Evolutionary conservation across 2,329 filamentous ascomycete genomes (phyloP), one percentile per base, ranked within the genome.

Genomic region (Blastomyces gilchristii): DNA sequence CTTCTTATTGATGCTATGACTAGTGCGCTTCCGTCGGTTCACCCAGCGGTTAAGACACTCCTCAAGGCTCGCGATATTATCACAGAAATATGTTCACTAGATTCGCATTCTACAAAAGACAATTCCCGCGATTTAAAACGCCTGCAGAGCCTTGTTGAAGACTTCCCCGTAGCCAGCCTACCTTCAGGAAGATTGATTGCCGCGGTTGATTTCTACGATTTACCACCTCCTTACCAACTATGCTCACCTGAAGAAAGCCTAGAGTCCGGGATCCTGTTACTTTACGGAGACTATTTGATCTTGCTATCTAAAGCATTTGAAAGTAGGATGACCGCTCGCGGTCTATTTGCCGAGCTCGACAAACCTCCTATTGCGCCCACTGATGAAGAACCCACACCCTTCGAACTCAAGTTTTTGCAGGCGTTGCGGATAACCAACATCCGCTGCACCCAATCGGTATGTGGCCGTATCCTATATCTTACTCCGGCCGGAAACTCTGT

Each of bases 1-100:
- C 81, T 99, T 45, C 88, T 97, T 71, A 97, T 99, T 69, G 94
- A 99, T 77, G 92, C 95, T 71, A 97, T 99, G 71, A 85, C 94
- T 58, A 86, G 87, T 67, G 91, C 89, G 65, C 82, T 97, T 22
- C 92, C 93, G 4, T 85, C 92, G 60, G 86, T 89, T 9, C 92
- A 97, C 72, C 90, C 91, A 2, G 92, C 92, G 0, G 81, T 96
- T 61, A 87, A 89, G 68, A 82, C 83, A 2, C 87, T 99, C 77
- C 83, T 97, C 52, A 92, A 91, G 72, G 92, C 94, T 0, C 84
- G 93, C 67, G 94, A 97, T 73, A 89, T 96, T 61, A 91, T 99
- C 68, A 91, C 92, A 25, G 94, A 96, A 62, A 99, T 99, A 53
- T 99, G 94, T 75, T 95, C 93, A 18, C 87, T 97, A 77, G 93